These are phyloP conservation scores for Rhodotorula sp. DNA, from an alignment of 1,284 basidiomycete genomes.

Conservation along the genomic window DNA sequence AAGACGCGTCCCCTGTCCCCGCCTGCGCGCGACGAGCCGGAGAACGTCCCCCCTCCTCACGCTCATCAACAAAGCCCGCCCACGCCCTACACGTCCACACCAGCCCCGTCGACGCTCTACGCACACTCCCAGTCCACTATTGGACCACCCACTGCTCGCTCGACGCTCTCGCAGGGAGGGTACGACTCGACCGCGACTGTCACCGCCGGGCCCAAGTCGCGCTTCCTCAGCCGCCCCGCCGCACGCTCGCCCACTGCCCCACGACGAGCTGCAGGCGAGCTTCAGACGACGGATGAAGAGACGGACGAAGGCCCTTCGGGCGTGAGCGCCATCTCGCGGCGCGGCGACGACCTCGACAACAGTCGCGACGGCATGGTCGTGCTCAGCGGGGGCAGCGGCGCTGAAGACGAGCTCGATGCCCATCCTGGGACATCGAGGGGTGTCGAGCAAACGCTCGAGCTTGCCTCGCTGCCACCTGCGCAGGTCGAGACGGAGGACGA, in stretches of 20 bases:
- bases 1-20: background rate
- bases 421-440: background rate
- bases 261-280: background rate
- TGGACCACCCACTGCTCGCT: background rate
- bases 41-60: background rate
- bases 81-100: slow-evolving; percentile 34
- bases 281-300: background rate
- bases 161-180: background rate
- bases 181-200: slow-evolving; percentile 23
- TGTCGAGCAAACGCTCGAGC: background rate
- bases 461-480: slow-evolving; percentile 9
- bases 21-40: slow-evolving; percentile 5
- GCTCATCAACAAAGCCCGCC: slow-evolving; percentile 7
- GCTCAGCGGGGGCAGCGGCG: slow-evolving; percentile 24
- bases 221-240: no score
- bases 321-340: slow-evolving; percentile 20
- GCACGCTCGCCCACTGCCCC: background rate
- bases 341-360: slow-evolving; percentile 3
- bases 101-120: slow-evolving; percentile 12
- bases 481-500: slow-evolving; percentile 1
- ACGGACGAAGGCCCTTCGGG: slow-evolving; percentile 4
- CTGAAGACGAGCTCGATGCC: background rate
- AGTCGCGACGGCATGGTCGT: slow-evolving; percentile 33
- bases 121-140: slow-evolving; percentile 9
- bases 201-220: slow-evolving; percentile 5